phyloP scores from a whole-genome alignment of 108 stramenopile genomes.

The Pseudonitzschia multiseries region DNA sequence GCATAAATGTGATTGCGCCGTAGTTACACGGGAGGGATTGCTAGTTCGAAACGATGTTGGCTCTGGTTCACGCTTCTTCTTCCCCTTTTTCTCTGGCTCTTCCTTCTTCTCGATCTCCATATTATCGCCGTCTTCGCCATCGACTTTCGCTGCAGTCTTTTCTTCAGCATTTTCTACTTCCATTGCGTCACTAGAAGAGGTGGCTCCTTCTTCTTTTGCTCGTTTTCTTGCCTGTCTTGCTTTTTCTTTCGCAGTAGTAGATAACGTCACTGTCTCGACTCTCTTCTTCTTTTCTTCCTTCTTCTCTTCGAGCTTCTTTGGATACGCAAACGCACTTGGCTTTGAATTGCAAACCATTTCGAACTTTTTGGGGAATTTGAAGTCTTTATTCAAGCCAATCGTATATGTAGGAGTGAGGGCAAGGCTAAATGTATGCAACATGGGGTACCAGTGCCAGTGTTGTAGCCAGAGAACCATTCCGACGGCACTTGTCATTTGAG shows the following conservation, averaged over 20 bases:
- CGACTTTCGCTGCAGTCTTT: constrained; percentile 43
- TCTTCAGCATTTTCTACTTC: constrained; percentile 76
- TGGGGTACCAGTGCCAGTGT: constrained; percentile 99
- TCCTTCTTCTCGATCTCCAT: constrained; percentile 66
- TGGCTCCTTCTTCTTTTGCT: constrained; percentile 79
- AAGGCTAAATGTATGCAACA: constrained; percentile 96
- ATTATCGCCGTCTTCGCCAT: constrained; percentile 59
- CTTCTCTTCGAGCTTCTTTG: constrained; percentile 96
- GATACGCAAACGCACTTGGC: constrained; percentile 94
- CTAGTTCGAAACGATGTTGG: constrained; percentile 69
- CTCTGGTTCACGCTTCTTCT: constrained; percentile 88
- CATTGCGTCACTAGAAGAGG: constrained; percentile 43
- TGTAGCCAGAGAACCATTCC: constrained; percentile 96
- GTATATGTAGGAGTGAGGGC: constrained; percentile 93
- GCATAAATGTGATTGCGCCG: constrained; percentile 71
- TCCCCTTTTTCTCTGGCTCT: constrained; percentile 64
- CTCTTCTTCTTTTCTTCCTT: constrained; percentile 98
- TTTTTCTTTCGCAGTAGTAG: constrained; percentile 96
- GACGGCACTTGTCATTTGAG: constrained; percentile 92
- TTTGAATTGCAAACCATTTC: constrained; percentile 89
- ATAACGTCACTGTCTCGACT: constrained; percentile 95
- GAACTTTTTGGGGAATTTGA: constrained; percentile 94
- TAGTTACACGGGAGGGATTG: constrained; percentile 85
- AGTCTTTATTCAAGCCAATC: constrained; percentile 95
- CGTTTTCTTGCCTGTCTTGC: constrained; percentile 91